Base-by-base conservation (phyloP, 164 flowering plant species). In the Kingdonia uniflora region DNA sequence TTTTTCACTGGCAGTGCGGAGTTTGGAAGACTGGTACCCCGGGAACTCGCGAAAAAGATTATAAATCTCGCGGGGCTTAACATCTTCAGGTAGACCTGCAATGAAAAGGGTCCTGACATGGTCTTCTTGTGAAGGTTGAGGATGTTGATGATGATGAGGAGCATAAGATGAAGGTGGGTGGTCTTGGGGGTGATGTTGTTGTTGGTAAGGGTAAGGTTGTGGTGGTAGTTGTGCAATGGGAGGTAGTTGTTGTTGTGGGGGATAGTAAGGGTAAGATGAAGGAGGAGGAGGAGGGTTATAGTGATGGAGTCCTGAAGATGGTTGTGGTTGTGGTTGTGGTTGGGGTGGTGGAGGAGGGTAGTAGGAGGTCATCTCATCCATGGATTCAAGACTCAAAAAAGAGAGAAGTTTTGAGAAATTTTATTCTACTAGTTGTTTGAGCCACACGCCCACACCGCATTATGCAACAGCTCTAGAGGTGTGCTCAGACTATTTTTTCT, bases 21-120 rank as follows among this genome's bases (percentile, higher is more conserved):
- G 83, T 53, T 92, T 84, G 2, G 82, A 85, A 20, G 94, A 78
- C 42, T 82, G 79, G 65, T 78, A 92, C 14, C 98, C 98, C 0
- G 85, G 85, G 59, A 85, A 87, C 46, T 82, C 92, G 2, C 94
- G 81, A 59, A 92, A 85, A 14, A 92, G 82, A 59, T 82, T 82
- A 69, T 80, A 86, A 57, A 92, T 70, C 68, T 92, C 99, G 0
- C 96, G 84, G n/a, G 78, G 61, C 68, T 78, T 80, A 26, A 82
- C 87, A 50, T 92, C 98, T 22, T 71, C 84, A 1, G 98, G 98
- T 0, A 92, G 80, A 0, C 98, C 98, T 17, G 96, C 98, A 12
- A 92, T 57, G 80, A 92, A 92, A 7, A 92, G 77, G 14, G 96
- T 92, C 8, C 94, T 83, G 29, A 92, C 80, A 3, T 14, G 44